phyloP scores from a whole-genome alignment of 2,329 filamentous ascomycete genomes.

The Celoporthe dispersa region DNA sequence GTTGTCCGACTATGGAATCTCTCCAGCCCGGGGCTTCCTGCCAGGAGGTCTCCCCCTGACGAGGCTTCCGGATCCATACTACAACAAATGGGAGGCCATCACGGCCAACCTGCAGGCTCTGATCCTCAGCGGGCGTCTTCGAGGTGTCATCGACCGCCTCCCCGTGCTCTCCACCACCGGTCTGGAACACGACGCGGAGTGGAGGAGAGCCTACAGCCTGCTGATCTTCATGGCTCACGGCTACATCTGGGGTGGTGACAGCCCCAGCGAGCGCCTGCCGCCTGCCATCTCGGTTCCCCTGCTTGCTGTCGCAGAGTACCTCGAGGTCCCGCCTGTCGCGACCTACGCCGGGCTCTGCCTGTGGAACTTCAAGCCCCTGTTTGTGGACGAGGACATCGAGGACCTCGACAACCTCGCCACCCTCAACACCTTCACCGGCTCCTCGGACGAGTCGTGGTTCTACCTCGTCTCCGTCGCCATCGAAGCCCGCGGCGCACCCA shows the following conservation, averaged over 20 bases:
- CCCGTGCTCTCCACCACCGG: constrained; percentile 83
- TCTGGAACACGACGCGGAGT: constrained; percentile 84
- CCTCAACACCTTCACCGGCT: constrained; percentile 89
- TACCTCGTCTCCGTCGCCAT: constrained; percentile 96
- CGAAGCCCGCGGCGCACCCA: constrained; percentile 85
- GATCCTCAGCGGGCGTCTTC: constrained; percentile 82
- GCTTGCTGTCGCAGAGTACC: constrained; percentile 72
- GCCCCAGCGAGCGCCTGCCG: constrained; percentile 77
- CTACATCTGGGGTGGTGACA: constrained; percentile 95
- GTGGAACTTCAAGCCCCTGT: constrained; percentile 97
- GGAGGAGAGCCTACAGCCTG: constrained; percentile 89
- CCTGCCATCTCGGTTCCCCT: constrained; percentile 83
- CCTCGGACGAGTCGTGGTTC: constrained; percentile 97
- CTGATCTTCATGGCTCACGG: constrained; percentile 90
- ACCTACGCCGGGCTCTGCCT: constrained; percentile 91
- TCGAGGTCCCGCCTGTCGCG: constrained; percentile 89
- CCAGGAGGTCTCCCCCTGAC: constrained; percentile 80
- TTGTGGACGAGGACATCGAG: constrained; percentile 79
- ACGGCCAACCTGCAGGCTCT: constrained; percentile 84
- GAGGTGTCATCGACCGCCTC: constrained; percentile 77
- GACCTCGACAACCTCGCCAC: constrained; percentile 86
- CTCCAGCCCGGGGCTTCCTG: constrained; percentile 81
- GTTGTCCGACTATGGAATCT: constrained; percentile 80
- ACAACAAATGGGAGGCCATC: constrained; percentile 91
- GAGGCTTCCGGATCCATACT: constrained; percentile 84